Evolutionary conservation across 2,329 filamentous ascomycete species (phyloP), one percentile per base, ranked within the genome.

Genomic region (Arthroderma sp.): DNA sequence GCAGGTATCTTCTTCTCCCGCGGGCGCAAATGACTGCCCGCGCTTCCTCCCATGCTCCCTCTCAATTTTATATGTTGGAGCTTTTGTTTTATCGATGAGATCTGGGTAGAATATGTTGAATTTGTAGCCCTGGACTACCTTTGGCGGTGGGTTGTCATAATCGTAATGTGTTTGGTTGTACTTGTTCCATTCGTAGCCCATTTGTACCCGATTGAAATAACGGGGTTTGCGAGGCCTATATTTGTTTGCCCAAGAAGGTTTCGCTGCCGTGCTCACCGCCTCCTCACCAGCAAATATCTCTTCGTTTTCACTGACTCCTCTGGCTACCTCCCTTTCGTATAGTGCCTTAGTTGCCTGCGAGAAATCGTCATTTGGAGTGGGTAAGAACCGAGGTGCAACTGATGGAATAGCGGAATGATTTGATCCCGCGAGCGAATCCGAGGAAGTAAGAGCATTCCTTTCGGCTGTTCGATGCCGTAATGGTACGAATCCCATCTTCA

Each of bases 161-260:
- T 96, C 91, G 67, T 98, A 98, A 66, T 98, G 91, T 8, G 91
- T 98, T 67, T 98, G 91, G 59, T 98, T 98, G 74, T 98, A 98
- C 66, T 98, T 98, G 72, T 98, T 98, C 91, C 91, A 98, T 64
- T 98, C 91, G 63, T 96, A 98, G 43, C 91, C 91, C 85, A 95
- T 95, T 64, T 94, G 88, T 39, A 96, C 88, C 36, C 91, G 82
- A 61, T 96, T 96, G 74, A 98, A 98, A 67, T 95, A 96, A 48
- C 83, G 79, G 8, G 91, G 91, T 65, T 96, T 98, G 50, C 91
- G 78, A 5, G 89, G 87, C 34, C 83, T 78, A 63, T 94, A 83
- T 64, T 89, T 87, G 59, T 80, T 78, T 4, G 82, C 80, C 87
- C 87, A 94, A 51, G 80, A 76, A 3, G 85, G 81, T 52, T 78